These are phyloP conservation scores for Hypomyces perniciosus DNA, from an alignment of 2,329 filamentous ascomycete genomes.

Conservation along the genomic window DNA sequence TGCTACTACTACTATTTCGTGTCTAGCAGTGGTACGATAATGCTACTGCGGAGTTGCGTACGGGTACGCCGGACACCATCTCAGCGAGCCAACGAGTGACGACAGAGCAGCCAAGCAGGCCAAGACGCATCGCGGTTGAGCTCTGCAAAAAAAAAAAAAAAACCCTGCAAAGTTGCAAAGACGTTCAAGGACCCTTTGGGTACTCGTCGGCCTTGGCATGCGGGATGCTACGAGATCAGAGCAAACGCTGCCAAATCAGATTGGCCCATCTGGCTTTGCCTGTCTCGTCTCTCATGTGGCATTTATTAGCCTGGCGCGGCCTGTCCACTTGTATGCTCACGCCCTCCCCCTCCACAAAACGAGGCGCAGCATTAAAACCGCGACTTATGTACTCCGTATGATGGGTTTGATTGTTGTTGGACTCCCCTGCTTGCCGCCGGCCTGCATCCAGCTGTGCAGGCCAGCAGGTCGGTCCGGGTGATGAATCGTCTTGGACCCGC, in stretches of 20 bases:
- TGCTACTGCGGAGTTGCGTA: too few species aligned
- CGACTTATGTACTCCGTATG: neutral
- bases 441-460: neutral
- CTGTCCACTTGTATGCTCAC: neutral
- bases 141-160: too few species aligned
- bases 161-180: neutral
- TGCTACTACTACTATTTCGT: too few species aligned
- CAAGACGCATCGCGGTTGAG: too few species aligned
- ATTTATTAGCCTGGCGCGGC: too few species aligned
- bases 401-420: too few species aligned
- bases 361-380: constrained; percentile 9
- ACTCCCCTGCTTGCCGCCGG: constrained; percentile 4
- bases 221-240: neutral
- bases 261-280: constrained; percentile 1
- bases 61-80: too few species aligned
- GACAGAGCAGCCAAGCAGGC: too few species aligned
- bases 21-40: too few species aligned
- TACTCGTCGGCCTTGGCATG: neutral
- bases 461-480: neutral
- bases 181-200: neutral
- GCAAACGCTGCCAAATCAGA: neutral
- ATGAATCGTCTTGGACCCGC: too few species aligned
- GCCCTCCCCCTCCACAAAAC: constrained; percentile 2
- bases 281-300: neutral
- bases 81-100: too few species aligned